phyloP scores from a whole-genome alignment of 768 basidiomycete species.

The Calocybe cyanea region DNA sequence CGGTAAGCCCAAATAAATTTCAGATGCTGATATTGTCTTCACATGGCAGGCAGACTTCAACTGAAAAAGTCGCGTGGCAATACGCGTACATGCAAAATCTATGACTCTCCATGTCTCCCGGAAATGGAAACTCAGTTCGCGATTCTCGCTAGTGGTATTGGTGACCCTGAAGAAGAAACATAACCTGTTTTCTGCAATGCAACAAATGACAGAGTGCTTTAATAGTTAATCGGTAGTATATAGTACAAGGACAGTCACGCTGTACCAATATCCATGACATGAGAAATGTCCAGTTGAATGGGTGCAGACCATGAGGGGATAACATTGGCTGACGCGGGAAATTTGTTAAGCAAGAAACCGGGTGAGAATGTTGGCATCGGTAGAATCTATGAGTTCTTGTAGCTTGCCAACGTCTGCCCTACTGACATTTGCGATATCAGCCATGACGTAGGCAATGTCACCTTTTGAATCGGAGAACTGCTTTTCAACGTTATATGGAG shows the following conservation, averaged over 20 bases:
- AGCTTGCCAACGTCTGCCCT: slow-evolving; percentile 73
- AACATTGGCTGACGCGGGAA: slow-evolving; percentile 16
- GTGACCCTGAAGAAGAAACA: slow-evolving; percentile 88
- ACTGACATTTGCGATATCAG: slow-evolving; percentile 92
- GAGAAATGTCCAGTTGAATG: slow-evolving; percentile 48
- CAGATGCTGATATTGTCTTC: slow-evolving; percentile 1
- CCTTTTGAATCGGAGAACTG: slow-evolving; percentile 98
- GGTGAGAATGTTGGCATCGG: slow-evolving; percentile 86
- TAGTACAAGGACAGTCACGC: slow-evolving; percentile 19
- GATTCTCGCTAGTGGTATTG: slow-evolving; percentile 87
- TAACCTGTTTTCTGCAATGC: slow-evolving; percentile 25
- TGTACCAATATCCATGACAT: slow-evolving; percentile 20
- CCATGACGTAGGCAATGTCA: slow-evolving; percentile 92
- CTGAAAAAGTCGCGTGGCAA: slow-evolving; percentile 90
- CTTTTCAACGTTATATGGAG: slow-evolving; percentile 97
- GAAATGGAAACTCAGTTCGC: slow-evolving; percentile 96
- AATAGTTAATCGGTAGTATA: slow-evolving; percentile 17
- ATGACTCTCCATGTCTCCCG: slow-evolving; percentile 95
- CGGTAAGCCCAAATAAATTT: slow-evolving; percentile 45
- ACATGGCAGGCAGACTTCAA: slow-evolving; percentile 56
- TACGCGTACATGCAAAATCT: slow-evolving; percentile 93
- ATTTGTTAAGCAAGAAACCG: slow-evolving; percentile 63
- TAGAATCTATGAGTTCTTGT: slow-evolving; percentile 72
- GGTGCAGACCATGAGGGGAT: slow-evolving; percentile 20
- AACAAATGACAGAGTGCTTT: not conserved